Conservation (phyloP, 1,284 basidiomycete species). For the Golubevia sp. region DNA sequence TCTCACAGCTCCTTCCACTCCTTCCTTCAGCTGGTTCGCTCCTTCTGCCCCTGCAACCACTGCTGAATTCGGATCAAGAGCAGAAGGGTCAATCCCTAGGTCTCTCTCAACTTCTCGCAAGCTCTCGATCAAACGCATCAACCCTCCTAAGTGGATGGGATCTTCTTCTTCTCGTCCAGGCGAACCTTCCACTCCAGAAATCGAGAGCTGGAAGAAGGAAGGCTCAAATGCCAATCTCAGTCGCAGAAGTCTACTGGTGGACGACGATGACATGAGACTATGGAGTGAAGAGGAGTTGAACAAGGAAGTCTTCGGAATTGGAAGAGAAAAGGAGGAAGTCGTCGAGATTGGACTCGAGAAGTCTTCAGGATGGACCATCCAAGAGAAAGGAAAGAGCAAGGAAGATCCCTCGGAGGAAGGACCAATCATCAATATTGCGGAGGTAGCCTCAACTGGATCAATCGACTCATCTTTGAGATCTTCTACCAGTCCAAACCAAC, state of each 20-base stretch:
- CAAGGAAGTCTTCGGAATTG: neutral
- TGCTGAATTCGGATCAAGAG: no score
- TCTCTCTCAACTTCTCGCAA: neutral
- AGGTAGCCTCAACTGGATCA: neutral
- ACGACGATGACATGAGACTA: neutral
- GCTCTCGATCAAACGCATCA: neutral
- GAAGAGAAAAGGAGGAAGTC: neutral
- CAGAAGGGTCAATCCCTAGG: neutral
- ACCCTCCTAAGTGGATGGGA: neutral
- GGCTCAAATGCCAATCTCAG: neutral
- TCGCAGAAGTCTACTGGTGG: neutral
- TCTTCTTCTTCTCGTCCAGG: neutral
- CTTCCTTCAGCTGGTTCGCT: no score
- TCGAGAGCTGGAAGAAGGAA: slow-evolving; percentile 28
- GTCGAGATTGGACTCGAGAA: no score
- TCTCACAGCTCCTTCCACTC: no score
- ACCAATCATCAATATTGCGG: no score
- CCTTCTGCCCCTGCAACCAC: no score
- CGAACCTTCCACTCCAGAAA: slow-evolving; percentile 24
- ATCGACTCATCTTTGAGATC: neutral
- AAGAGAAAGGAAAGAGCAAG: neutral
- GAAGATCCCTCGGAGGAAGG: no score
- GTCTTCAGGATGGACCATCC: neutral
- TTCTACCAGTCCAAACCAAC: no score
- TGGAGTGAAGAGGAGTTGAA: neutral